Conservation (phyloP, 2,329 filamentous ascomycete species). For the Penicillium sp. region DNA sequence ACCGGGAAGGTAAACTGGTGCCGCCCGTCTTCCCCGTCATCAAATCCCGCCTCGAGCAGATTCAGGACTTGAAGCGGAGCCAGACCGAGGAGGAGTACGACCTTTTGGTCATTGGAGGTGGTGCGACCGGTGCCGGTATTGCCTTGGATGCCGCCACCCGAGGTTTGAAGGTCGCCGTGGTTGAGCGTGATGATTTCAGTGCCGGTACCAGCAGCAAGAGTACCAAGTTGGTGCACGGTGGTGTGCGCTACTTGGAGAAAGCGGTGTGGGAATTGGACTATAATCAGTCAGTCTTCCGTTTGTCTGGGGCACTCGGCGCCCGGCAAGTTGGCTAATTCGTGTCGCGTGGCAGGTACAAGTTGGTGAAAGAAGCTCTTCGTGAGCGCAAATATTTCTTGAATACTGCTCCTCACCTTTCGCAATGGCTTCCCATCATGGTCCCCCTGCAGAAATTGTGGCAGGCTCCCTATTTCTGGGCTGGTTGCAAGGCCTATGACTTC, state of each 20-base stretch:
- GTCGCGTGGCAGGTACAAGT: constrained; percentile 50
- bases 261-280: constrained; percentile 83
- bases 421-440: constrained; percentile 79
- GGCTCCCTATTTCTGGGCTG: constrained; percentile 69
- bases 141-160: constrained; percentile 77
- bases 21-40: constrained; percentile 53
- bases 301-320: neutral
- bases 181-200: constrained; percentile 81
- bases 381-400: constrained; percentile 81
- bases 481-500: constrained; percentile 79
- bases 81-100: constrained; percentile 61
- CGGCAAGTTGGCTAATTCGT: constrained; percentile 5
- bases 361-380: constrained; percentile 77
- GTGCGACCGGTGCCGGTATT: constrained; percentile 76
- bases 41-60: constrained; percentile 52
- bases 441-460: constrained; percentile 82
- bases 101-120: constrained; percentile 73
- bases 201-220: constrained; percentile 81
- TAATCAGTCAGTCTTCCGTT: constrained; percentile 57
- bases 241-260: constrained; percentile 82
- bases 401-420: constrained; percentile 77
- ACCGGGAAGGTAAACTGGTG: constrained; percentile 57
- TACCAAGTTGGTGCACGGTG: constrained; percentile 82
- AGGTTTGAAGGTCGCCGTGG: constrained; percentile 74
- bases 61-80: constrained; percentile 51